These are phyloP conservation scores for Albugo laibachii DNA, from an alignment of 352 stramenopile species.

Conservation along the genomic window DNA sequence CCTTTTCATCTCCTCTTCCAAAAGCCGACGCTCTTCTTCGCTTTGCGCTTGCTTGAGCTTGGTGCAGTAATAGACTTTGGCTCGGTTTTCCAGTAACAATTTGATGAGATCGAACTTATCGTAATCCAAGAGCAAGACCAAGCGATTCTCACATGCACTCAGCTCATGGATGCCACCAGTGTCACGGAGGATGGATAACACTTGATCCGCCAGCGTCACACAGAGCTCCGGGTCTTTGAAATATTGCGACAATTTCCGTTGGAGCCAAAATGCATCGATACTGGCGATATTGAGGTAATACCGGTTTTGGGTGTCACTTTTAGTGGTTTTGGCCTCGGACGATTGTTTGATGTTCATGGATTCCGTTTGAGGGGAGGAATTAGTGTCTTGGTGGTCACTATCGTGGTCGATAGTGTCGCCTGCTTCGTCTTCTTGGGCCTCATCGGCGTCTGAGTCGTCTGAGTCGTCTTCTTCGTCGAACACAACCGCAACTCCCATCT, in stretches of 20 bases:
- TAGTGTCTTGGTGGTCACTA: conserved; percentile 17
- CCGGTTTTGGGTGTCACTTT: conserved; percentile 16
- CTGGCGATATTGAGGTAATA: conserved; percentile 85
- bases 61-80: conserved; percentile 93
- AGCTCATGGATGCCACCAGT: conserved; percentile 24
- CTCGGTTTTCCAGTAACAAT: conserved; percentile 88
- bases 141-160: conserved; percentile 89
- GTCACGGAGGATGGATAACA: conserved; percentile 56
- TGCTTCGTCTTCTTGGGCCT: conserved; percentile 57
- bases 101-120: conserved; percentile 99
- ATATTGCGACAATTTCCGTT: conserved; percentile 90
- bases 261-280: conserved; percentile 97
- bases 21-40: conserved; percentile 73
- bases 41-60: conserved; percentile 91
- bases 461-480: conserved; percentile 97
- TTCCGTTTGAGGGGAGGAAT: conserved; percentile 2
- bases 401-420: conserved; percentile 29
- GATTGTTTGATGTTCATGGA: conserved; percentile 55
- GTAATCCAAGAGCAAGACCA: conserved; percentile 94
- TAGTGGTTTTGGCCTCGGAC: conserved; percentile 12
- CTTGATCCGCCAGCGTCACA: conserved; percentile 82
- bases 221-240: conserved; percentile 91
- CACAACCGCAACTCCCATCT: conserved; percentile 95
- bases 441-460: conserved; percentile 84
- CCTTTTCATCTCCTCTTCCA: conserved; percentile 80